Evolutionary conservation across 106 monocot species (phyloP), one percentile per base, ranked within the genome.

Genomic region (Alisma plantagoaquatica): DNA sequence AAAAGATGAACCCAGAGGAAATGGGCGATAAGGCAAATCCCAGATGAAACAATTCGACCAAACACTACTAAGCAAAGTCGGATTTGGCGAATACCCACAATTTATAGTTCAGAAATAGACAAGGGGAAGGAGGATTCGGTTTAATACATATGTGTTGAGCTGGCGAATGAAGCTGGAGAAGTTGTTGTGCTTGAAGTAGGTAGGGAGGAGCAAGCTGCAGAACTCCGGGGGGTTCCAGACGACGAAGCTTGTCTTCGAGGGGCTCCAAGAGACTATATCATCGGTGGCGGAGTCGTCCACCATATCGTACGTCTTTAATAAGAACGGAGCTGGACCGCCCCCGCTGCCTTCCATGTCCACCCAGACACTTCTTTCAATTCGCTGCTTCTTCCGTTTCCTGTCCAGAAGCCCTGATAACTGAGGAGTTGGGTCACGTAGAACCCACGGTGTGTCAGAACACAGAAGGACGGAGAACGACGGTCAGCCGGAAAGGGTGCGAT

Each of bases 141-240:
- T 25, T 56, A 17, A 41, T 66, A 90, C 93, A 46, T 94, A 94
- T 53, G 93, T 94, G 54, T 94, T 94, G 70, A 94, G 93, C 77
- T 94, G 93, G 18, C 93, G 83, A 56, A 94, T 83, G 83, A 94
- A 94, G 75, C 87, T 87, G 75, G 93, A 87, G 77, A 87, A 87
- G 57, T 94, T 94, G 67, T 68, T 94, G 83, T 94, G 93, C 75
- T 94, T 94, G 80, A 94, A 94, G 56, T 82, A 94, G 62, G 70
- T 67, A 25, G 93, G 93, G 41, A 94, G 83, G 25, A 94, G 80
- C 31, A 66, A 56, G 29, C 83, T 64, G 27, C 83, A 72, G 72
- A 94, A 94, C 12, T 94, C 83, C 31, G 93, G 83, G 15, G 87
- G 75, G 43, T 94, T 73, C 87, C 87, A 94, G 41, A 94, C 93